phyloP scores from a whole-genome alignment of 1,284 basidiomycete species.

The Ustilago hordei region DNA sequence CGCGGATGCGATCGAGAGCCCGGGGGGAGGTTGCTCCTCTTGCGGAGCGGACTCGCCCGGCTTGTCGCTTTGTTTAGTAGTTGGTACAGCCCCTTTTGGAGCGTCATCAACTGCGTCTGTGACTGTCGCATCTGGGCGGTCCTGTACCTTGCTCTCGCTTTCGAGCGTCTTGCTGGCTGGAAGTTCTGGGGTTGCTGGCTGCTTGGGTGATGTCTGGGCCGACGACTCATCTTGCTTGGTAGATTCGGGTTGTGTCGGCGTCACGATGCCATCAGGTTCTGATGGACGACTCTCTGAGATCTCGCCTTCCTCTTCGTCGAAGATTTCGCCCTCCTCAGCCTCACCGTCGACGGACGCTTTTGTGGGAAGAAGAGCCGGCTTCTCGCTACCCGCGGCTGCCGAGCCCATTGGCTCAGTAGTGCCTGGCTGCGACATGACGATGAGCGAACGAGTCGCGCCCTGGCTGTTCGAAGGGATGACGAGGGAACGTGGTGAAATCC shows the following conservation, averaged over 20 bases:
- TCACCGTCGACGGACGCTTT: conserved; percentile 33
- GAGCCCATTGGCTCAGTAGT: conserved; percentile 12
- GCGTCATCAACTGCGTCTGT: neutral
- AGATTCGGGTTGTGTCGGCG: conserved; percentile 7
- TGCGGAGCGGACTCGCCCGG: conserved; percentile 1
- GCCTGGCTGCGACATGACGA: conserved; percentile 35
- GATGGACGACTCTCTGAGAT: conserved; percentile 25
- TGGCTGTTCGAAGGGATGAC: neutral
- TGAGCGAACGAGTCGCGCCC: neutral
- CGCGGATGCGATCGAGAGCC: neutral
- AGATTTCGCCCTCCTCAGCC: conserved; percentile 50
- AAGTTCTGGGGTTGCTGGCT: conserved; percentile 21
- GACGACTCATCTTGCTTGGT: conserved; percentile 8
- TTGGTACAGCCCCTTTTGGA: neutral
- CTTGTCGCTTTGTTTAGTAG: neutral
- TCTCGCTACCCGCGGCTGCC: conserved; percentile 3
- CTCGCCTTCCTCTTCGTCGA: conserved; percentile 52
- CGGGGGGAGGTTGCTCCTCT: neutral
- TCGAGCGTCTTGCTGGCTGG: neutral
- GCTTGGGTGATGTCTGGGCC: conserved; percentile 12
- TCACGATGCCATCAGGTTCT: conserved; percentile 1
- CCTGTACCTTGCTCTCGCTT: neutral
- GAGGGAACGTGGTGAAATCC: neutral
- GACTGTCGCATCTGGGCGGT: neutral
- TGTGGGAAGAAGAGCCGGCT: conserved; percentile 6